phyloP scores from a whole-genome alignment of 2,329 filamentous ascomycete genomes.

The Botrytis sinoallii region DNA sequence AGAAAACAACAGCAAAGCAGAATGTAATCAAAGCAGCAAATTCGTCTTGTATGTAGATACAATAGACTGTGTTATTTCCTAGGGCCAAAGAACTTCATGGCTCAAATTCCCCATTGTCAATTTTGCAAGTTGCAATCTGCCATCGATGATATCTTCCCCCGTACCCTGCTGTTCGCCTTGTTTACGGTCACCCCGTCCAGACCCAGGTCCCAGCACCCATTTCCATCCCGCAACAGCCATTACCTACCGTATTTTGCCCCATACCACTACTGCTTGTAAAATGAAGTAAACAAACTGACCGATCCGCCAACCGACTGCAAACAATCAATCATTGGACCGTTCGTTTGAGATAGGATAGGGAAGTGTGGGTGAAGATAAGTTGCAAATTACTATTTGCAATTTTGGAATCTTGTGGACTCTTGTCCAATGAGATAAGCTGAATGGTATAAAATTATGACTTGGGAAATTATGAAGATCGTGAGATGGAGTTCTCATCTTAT shows the following conservation, averaged over 20 bases:
- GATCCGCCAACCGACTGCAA: not conserved
- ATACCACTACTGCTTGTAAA: conserved; percentile 14
- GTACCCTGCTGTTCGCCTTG: conserved; percentile 2
- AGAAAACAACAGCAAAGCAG: not conserved
- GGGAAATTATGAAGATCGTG: conserved; percentile 11
- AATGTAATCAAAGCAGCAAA: not conserved
- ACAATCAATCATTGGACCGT: not conserved
- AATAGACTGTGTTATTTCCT: not conserved
- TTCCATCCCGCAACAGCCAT: conserved; percentile 16
- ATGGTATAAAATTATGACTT: conserved; percentile 1
- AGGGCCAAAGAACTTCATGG: not conserved
- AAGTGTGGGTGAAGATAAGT: not conserved
- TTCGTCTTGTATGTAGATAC: not conserved
- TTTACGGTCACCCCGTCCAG: conserved; percentile 12
- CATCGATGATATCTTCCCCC: not conserved
- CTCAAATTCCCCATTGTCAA: not conserved
- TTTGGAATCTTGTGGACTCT: not conserved
- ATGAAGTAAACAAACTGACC: conserved; percentile 13
- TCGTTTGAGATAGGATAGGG: not conserved
- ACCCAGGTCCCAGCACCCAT: conserved; percentile 1
- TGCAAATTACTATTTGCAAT: conserved; percentile 11
- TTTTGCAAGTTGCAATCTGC: not conserved
- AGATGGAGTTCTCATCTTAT: conserved; percentile 5
- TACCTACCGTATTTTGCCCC: conserved; percentile 9
- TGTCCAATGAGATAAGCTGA: not conserved